Evolutionary conservation across 257 asterid species (phyloP).

Genomic region (Nicotiana sylvestris): DNA sequence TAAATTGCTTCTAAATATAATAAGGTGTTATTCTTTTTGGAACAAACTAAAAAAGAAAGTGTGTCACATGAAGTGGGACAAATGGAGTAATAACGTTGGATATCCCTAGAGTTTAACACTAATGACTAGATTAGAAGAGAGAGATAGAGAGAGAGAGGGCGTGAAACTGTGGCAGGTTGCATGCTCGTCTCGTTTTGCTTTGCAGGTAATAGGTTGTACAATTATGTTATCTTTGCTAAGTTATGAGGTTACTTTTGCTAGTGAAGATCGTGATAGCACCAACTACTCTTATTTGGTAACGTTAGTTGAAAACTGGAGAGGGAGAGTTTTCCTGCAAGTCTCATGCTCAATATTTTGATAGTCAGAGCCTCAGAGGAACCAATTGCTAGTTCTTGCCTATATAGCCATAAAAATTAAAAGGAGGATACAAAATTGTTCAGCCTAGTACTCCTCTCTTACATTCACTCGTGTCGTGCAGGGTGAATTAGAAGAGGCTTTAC

Average conservation of each 20-base stretch:
- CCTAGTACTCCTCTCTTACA: neutral
- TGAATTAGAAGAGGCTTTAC: constrained; percentile 70
- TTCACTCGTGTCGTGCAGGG: constrained; percentile 52
- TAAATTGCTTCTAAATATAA: too few relatives aligned
- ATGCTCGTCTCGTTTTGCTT: neutral
- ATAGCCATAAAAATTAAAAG: too few relatives aligned
- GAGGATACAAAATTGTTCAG: neutral
- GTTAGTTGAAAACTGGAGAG: neutral
- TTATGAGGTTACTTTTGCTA: neutral
- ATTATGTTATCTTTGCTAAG: neutral
- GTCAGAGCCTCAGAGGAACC: neutral
- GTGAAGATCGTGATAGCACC: neutral
- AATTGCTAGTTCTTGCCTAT: neutral
- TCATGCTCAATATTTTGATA: neutral
- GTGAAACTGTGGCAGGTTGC: neutral
- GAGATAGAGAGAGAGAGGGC: neutral
- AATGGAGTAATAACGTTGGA: neutral
- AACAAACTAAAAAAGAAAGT: too few relatives aligned
- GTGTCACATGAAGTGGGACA: too few relatives aligned
- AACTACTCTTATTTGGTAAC: neutral
- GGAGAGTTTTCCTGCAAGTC: neutral
- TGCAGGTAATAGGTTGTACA: neutral
- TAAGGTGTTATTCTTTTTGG: too few relatives aligned
- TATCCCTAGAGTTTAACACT: neutral
- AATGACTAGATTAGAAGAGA: neutral